Percentiles rank a stretch among this genome's conserved stretches.
phyloP scores from a whole-genome alignment of 164 flowering plant genomes.

The Nymphaea thermarum region DNA sequence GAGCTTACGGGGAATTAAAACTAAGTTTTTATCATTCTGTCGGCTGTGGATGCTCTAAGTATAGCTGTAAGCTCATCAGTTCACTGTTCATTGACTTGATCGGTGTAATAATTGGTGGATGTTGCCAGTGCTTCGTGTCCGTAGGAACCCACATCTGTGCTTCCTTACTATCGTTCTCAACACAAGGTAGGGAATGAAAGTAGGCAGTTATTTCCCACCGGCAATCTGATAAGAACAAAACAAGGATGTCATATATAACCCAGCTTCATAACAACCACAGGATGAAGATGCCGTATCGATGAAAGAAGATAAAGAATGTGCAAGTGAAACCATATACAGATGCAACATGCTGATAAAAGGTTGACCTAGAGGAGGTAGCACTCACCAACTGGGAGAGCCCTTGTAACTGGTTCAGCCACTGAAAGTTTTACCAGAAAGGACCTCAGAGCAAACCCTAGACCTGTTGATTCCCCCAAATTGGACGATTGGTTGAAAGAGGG shows the following conservation, averaged over 20 bases:
- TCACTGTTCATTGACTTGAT: conserved; percentile 79
- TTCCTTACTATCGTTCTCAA: conserved; percentile 32
- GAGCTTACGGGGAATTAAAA: no score
- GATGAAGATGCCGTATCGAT: no score
- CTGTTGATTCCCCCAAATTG: conserved; percentile 31
- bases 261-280: background rate
- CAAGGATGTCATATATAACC: background rate
- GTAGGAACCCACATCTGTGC: conserved; percentile 75
- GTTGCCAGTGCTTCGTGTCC: conserved; percentile 74
- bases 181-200: conserved; percentile 45
- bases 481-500: conserved; percentile 39
- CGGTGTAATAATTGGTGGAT: conserved; percentile 71
- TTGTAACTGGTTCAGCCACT: conserved; percentile 48
- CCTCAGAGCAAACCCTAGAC: conserved; percentile 56
- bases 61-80: conserved; percentile 62
- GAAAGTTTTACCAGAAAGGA: conserved; percentile 80
- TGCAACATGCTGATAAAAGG: no score
- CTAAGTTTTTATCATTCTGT: background rate
- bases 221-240: conserved; percentile 34
- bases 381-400: conserved; percentile 60
- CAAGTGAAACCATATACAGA: background rate
- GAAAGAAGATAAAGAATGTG: no score
- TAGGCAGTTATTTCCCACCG: conserved; percentile 86
- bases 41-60: conserved; percentile 53
- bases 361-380: no score